Evolutionary conservation across 805 yeast species (phyloP), one percentile per base, ranked within the genome.

Genomic region (Candida easanensis): DNA sequence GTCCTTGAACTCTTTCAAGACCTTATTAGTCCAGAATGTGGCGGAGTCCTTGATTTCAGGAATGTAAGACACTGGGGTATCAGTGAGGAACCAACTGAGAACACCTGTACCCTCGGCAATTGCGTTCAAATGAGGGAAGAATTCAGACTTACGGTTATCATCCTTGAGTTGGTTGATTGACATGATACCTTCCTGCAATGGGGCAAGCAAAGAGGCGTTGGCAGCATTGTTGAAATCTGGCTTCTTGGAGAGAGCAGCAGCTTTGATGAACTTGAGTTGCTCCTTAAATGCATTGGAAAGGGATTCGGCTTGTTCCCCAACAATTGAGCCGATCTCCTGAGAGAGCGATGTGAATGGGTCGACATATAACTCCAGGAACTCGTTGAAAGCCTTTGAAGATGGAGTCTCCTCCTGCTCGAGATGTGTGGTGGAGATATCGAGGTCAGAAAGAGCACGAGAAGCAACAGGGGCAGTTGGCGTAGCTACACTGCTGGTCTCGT

Each of bases 1-100:
- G 16, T 83, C 95, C 64, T 77, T 88, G 68, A 68, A 81, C 48
- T 88, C 96, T 65, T 90, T 90, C 62, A 90, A 66, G 33, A 91
- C 83, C 55, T 96, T 79, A 67, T 93, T 90, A 10, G 95, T 77
- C 89, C 97, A 93, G 67, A 93, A 93, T 62, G 84, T 91, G 27
- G 96, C 86, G 17, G 95, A 80, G 59, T 93, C 99, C 60, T 84
- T 86, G 66, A 82, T 86, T 51, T 90, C 97, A 4, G 84, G 78
- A 44, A 93, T 76, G 51, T 73, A 77, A 0, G 88, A 78, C 14
- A 84, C 78, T 1, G 97, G 96, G 4, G 88, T 80, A 4, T 74
- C 78, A 5, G 78, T 76, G 16, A 87, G 79, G 49, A 91, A 76
- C 99, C 99, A 93, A 19, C 96, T 95, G 41, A 90, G 71, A 6